Conservation (phyloP, 192 early-diverging fungal species). For the Allomyces arbusculus region DNA sequence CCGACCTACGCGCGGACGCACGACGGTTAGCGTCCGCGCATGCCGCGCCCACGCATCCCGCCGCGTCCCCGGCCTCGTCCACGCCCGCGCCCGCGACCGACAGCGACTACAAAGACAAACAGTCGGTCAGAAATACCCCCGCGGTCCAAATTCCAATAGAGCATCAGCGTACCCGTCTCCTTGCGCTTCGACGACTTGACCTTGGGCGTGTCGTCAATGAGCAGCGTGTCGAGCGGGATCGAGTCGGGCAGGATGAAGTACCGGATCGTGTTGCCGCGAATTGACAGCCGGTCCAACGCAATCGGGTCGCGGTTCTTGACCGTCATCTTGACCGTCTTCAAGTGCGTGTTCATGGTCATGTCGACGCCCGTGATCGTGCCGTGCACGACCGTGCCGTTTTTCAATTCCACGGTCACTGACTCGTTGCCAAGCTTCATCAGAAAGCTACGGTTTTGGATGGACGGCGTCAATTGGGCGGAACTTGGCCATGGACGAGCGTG, state of each 20-base stretch:
- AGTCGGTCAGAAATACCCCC: too few species aligned
- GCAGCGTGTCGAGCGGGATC: slow-evolving; percentile 80
- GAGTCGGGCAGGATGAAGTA: slow-evolving; percentile 92
- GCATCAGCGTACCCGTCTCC: too few species aligned
- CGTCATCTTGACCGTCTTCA: slow-evolving; percentile 97
- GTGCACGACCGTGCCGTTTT: slow-evolving; percentile 92
- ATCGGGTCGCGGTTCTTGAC: slow-evolving; percentile 79
- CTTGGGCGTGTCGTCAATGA: slow-evolving; percentile 90
- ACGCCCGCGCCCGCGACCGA: slow-evolving; percentile 44
- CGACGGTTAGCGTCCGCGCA: background rate
- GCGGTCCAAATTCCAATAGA: too few species aligned
- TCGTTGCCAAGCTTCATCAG: slow-evolving; percentile 94
- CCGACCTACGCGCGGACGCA: background rate
- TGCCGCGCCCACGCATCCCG: slow-evolving; percentile 6
- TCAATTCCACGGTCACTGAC: slow-evolving; percentile 95
- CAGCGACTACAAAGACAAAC: too few species aligned
- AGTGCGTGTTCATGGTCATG: slow-evolving; percentile 99
- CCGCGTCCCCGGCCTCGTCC: slow-evolving; percentile 36
- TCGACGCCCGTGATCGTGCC: slow-evolving; percentile 93
- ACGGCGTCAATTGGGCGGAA: too few species aligned
- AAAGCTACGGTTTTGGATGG: slow-evolving; percentile 54
- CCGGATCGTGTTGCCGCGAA: slow-evolving; percentile 86
- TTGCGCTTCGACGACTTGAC: slow-evolving; percentile 31
- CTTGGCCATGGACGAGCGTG: background rate
- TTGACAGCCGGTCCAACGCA: slow-evolving; percentile 73